phyloP scores from a whole-genome alignment of 352 stramenopile species.

The Phytophthora brassicae region DNA sequence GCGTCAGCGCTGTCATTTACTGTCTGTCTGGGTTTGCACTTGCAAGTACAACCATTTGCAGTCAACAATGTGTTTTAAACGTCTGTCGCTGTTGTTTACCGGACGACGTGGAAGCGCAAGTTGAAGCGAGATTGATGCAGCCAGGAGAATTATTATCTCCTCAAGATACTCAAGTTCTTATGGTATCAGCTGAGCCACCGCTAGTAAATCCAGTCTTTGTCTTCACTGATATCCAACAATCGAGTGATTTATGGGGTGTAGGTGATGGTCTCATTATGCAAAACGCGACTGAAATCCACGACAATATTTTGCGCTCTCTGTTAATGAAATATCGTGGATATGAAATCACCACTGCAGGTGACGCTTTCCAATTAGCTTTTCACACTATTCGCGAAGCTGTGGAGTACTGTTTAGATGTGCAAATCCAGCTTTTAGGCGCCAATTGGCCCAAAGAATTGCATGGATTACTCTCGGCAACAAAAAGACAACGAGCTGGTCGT shows the following conservation, averaged over 20 bases:
- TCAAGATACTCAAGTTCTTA: conserved; percentile 24
- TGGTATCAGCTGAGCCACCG: conserved; percentile 38
- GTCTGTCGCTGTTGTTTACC: conserved; percentile 42
- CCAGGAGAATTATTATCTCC: conserved; percentile 36
- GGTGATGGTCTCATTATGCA: conserved; percentile 49
- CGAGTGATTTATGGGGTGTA: conserved; percentile 51
- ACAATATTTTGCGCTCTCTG: conserved; percentile 46
- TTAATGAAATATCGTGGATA: conserved; percentile 59
- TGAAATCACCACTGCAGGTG: conserved; percentile 59
- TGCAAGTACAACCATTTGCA: conserved; percentile 49
- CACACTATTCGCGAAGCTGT: conserved; percentile 55
- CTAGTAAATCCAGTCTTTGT: conserved; percentile 61
- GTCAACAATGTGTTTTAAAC: conserved; percentile 42
- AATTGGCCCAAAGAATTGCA: conserved; percentile 54
- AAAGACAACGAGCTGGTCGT: conserved; percentile 32
- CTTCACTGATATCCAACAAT: conserved; percentile 69
- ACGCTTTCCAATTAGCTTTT: conserved; percentile 63
- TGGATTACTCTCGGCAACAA: conserved; percentile 38
- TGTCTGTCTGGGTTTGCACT: conserved; percentile 39
- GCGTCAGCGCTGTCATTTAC: conserved; percentile 42
- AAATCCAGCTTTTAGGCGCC: conserved; percentile 47
- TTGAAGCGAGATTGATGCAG: conserved; percentile 43
- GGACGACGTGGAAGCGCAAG: conserved; percentile 46
- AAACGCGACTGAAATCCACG: conserved; percentile 51
- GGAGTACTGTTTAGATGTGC: conserved; percentile 61